Percentiles rank a stretch among this genome's conserved stretches.
Evolutionary conservation across 495 filamentous ascomycete species (phyloP).

Genomic region (Penicillium desertorum): DNA sequence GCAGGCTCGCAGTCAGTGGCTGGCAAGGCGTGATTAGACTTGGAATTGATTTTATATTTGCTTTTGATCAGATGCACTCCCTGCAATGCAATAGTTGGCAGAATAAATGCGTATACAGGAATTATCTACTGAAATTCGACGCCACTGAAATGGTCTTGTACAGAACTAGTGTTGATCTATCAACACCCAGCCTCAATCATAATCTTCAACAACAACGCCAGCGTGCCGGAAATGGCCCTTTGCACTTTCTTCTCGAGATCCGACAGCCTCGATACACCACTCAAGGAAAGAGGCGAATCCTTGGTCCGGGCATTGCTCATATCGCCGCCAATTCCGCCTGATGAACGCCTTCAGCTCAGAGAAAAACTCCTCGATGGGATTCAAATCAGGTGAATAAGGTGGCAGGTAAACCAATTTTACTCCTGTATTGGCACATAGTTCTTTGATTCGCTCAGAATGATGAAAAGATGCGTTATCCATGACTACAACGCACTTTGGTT

Average conservation of each 20-base stretch:
- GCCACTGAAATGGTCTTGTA: no score
- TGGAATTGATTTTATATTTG: no score
- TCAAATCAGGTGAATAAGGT: constrained; percentile 18
- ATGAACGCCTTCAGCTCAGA: constrained; percentile 18
- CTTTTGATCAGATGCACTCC: no score
- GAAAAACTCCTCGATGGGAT: constrained; percentile 20
- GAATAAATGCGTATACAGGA: no score
- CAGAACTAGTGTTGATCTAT: no score
- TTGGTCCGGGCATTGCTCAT: not conserved
- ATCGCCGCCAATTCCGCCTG: not conserved
- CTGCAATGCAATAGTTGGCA: no score
- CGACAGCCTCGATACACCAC: not conserved
- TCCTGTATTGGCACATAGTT: constrained; percentile 16
- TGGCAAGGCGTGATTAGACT: no score
- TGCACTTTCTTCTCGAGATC: not conserved
- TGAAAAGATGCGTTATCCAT: not conserved
- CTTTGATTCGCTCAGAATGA: not conserved
- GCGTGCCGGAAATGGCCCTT: not conserved
- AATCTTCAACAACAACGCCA: no score
- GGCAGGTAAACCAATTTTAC: constrained; percentile 30
- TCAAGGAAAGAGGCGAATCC: not conserved
- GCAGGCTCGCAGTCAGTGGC: no score
- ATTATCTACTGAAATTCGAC: no score
- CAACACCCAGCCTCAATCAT: no score
- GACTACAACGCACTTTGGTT: not conserved